These are phyloP conservation scores for Sclerotinia trifoliorum DNA, from an alignment of 2,329 filamentous ascomycete genomes.

Conservation along the genomic window DNA sequence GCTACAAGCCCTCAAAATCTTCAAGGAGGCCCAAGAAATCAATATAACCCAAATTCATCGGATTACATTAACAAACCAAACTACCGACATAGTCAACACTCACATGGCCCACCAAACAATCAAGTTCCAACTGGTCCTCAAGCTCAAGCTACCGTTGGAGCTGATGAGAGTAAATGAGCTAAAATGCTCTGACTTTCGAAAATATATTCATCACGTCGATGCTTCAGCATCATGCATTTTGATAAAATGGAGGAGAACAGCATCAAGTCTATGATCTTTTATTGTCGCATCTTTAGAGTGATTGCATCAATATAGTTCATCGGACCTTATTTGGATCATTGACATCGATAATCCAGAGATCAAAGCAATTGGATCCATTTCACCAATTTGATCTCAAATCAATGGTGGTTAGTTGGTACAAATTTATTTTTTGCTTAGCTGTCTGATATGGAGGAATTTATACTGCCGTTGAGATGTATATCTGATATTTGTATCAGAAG, in stretches of 20 bases:
- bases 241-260: constrained; percentile 30
- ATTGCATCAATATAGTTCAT: constrained; percentile 35
- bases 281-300: constrained; percentile 36
- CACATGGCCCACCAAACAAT: constrained; percentile 43
- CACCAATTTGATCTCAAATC: constrained; percentile 12
- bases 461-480: constrained; percentile 29
- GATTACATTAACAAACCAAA: constrained; percentile 53
- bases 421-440: constrained; percentile 35
- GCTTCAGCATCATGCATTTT: constrained; percentile 36
- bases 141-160: constrained; percentile 42
- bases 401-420: constrained; percentile 33
- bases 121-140: constrained; percentile 43
- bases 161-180: constrained; percentile 51
- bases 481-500: constrained; percentile 36
- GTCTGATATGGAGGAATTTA: constrained; percentile 29
- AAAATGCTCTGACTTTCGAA: constrained; percentile 20
- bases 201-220: constrained; percentile 35
- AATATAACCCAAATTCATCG: constrained; percentile 57
- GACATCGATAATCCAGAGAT: constrained; percentile 25
- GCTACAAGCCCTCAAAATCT: constrained; percentile 58
- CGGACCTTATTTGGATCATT: constrained; percentile 34
- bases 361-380: constrained; percentile 28
- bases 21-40: constrained; percentile 52
- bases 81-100: constrained; percentile 43
- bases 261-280: constrained; percentile 30